A percentile compares a stretch with the other conserved stretches of the same genome.
These are phyloP conservation scores for Xanthoconium stramineum DNA, from an alignment of 768 basidiomycete species.

Conservation along the genomic window DNA sequence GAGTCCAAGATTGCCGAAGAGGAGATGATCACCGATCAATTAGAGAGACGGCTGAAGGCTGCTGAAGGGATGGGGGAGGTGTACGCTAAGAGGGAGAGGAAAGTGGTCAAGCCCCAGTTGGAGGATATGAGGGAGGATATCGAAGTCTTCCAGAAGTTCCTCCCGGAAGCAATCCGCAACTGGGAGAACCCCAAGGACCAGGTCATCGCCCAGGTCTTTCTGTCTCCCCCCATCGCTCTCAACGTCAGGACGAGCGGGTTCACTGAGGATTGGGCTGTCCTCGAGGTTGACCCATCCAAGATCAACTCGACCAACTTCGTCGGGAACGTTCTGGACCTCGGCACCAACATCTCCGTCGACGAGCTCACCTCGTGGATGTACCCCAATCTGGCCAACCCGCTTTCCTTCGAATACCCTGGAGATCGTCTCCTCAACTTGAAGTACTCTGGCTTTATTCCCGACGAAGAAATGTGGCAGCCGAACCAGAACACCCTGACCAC, in stretches of 20 bases:
- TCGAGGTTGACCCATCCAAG: not conserved
- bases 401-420: not conserved
- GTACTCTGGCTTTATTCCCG: too few species aligned
- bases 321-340: not conserved
- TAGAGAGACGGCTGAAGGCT: not conserved
- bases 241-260: not conserved
- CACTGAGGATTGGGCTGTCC: not conserved
- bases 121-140: not conserved
- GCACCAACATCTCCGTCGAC: not conserved
- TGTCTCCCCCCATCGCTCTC: not conserved
- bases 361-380: too few species aligned
- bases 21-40: not conserved
- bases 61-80: not conserved
- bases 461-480: too few species aligned
- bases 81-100: not conserved
- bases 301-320: not conserved
- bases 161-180: not conserved
- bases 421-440: not conserved
- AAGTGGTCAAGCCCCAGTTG: not conserved
- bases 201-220: not conserved
- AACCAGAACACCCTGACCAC: too few species aligned
- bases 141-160: not conserved
- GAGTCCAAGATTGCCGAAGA: not conserved
- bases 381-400: too few species aligned
- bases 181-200: not conserved